Evolutionary conservation across 2,329 filamentous ascomycete species (phyloP).

Genomic region (Phialophora verrucosa): DNA sequence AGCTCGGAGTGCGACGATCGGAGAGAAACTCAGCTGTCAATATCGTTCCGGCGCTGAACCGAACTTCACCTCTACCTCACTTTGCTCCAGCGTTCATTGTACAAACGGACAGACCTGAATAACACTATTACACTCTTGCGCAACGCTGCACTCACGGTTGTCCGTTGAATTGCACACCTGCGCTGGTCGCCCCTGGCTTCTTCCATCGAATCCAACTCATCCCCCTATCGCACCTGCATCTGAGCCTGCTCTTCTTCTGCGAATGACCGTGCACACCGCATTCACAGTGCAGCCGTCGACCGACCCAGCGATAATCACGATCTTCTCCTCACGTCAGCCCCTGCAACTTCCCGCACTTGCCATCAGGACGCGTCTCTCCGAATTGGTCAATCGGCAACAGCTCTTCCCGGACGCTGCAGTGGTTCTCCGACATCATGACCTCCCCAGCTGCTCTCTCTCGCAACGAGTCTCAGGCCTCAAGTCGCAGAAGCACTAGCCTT

Average conservation of each 20-base stretch:
- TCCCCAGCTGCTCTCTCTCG: slow-evolving; percentile 32
- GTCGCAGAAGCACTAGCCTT: slow-evolving; percentile 36
- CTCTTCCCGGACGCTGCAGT: slow-evolving; percentile 12
- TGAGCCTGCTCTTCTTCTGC: slow-evolving; percentile 1
- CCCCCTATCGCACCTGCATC: slow-evolving; percentile 1
- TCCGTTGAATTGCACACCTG: slow-evolving; percentile 13
- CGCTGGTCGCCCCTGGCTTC: slow-evolving; percentile 31
- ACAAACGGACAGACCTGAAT: background rate
- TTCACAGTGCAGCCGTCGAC: slow-evolving; percentile 1
- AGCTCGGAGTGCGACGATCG: slow-evolving; percentile 2
- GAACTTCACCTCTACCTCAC: slow-evolving; percentile 3
- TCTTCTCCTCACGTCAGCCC: slow-evolving; percentile 27
- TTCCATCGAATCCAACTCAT: slow-evolving; percentile 7
- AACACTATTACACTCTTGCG: background rate
- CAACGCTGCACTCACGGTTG: background rate
- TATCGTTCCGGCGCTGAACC: background rate
- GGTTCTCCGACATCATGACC: slow-evolving; percentile 30
- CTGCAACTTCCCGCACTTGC: slow-evolving; percentile 13
- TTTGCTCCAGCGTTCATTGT: background rate
- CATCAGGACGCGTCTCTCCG: slow-evolving; percentile 8
- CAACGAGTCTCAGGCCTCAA: slow-evolving; percentile 36
- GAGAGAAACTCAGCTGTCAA: background rate
- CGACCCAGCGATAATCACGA: slow-evolving; percentile 1
- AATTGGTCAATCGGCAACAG: slow-evolving; percentile 17
- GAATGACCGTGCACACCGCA: slow-evolving; percentile 21